Conservation (phyloP, 495 filamentous ascomycete genomes). For the Annulohypoxylon maeteangense region DNA sequence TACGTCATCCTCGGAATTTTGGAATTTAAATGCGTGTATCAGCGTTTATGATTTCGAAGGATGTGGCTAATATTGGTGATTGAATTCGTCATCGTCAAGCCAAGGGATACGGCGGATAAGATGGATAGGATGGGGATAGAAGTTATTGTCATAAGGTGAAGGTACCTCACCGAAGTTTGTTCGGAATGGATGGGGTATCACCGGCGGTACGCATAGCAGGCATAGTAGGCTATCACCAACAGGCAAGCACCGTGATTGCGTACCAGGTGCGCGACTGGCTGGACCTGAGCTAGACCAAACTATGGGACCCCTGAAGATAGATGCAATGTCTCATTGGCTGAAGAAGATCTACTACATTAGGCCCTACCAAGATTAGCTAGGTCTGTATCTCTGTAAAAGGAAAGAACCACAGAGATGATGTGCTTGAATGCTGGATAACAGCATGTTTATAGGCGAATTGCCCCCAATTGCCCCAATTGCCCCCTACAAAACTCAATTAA, state of each 20-base stretch:
- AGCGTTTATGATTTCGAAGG: slow-evolving; percentile 5
- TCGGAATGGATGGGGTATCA: not conserved
- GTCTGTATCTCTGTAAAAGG: slow-evolving; percentile 2
- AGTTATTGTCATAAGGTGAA: slow-evolving; percentile 2
- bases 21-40: not conserved
- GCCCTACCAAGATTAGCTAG: slow-evolving; percentile 19
- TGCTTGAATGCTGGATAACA: slow-evolving; percentile 6
- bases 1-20: slow-evolving; percentile 24
- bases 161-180: slow-evolving; percentile 3
- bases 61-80: slow-evolving; percentile 4
- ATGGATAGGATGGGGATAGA: not conserved
- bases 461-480: not conserved
- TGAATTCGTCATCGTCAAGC: slow-evolving; percentile 16
- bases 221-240: not conserved
- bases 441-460: slow-evolving; percentile 15
- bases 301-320: slow-evolving; percentile 1
- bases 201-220: not conserved
- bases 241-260: slow-evolving; percentile 9
- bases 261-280: not conserved
- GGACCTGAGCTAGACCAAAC: slow-evolving; percentile 2
- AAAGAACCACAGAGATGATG: slow-evolving; percentile 14
- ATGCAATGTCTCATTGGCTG: slow-evolving; percentile 24
- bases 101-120: not conserved
- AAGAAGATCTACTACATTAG: slow-evolving; percentile 26
- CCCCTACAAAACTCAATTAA: slow-evolving; percentile 18